Conservation (phyloP, 2,329 filamentous ascomycete species). For the Graphium sp. region DNA sequence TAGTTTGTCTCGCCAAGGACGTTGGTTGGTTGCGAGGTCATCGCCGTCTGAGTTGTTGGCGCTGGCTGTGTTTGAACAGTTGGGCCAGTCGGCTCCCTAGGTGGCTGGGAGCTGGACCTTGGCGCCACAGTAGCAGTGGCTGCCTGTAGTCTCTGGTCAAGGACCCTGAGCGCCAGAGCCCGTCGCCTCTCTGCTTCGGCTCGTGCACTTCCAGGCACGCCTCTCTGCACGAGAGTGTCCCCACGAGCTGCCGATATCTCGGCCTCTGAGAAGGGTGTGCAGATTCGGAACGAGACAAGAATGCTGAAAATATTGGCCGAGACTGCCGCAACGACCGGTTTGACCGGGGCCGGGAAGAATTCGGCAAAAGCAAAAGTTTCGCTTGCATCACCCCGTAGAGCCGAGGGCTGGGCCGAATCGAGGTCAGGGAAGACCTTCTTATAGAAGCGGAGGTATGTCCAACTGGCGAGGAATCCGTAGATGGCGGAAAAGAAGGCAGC, state of each 20-base stretch:
- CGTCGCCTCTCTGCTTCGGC: constrained; percentile 85
- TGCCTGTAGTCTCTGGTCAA: constrained; percentile 85
- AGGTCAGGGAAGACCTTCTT: constrained; percentile 59
- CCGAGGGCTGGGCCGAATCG: constrained; percentile 39
- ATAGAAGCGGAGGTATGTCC: constrained; percentile 94
- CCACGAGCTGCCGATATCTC: constrained; percentile 64
- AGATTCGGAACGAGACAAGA: constrained; percentile 60
- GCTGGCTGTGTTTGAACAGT: constrained; percentile 40
- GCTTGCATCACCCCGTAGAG: constrained; percentile 75
- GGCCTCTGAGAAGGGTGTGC: constrained; percentile 70
- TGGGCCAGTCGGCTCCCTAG: constrained; percentile 28
- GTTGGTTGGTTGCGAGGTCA: constrained; percentile 33
- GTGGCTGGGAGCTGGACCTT: constrained; percentile 16
- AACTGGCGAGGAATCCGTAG: constrained; percentile 73
- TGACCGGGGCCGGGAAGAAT: constrained; percentile 78
- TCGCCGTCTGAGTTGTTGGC: constrained; percentile 36
- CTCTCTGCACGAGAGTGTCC: constrained; percentile 32
- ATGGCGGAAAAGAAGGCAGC: constrained; percentile 66
- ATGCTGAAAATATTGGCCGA: constrained; percentile 58
- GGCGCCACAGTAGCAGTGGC: constrained; percentile 42
- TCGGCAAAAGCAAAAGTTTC: constrained; percentile 93
- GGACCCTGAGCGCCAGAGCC: constrained; percentile 73
- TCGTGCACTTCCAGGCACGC: constrained; percentile 51
- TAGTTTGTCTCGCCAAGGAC: constrained; percentile 57
- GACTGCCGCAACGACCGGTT: constrained; percentile 60